phyloP scores from a whole-genome alignment of 352 stramenopile genomes.

The Globisporangium recalcitrans region DNA sequence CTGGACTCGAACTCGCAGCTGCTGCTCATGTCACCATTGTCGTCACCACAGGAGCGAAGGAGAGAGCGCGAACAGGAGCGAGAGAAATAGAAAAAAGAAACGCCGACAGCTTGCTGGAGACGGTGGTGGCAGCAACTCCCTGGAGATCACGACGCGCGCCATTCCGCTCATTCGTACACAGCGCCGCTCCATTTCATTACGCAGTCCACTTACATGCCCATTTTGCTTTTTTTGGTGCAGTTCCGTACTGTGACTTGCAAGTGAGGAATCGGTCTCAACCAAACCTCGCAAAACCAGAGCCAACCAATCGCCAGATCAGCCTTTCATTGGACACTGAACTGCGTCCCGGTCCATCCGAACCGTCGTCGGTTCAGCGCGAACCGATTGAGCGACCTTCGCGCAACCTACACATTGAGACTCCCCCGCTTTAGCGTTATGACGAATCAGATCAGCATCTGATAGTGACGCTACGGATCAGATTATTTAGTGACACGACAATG shows the following conservation, averaged over 20 bases:
- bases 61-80: background rate
- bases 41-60: background rate
- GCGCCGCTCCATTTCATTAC: slow-evolving; percentile 4
- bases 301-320: slow-evolving; percentile 62
- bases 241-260: slow-evolving; percentile 66
- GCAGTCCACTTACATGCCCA: slow-evolving; percentile 76
- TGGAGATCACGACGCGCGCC: background rate
- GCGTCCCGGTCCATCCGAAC: slow-evolving; percentile 25
- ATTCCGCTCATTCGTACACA: slow-evolving; percentile 2
- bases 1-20: background rate
- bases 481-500: background rate
- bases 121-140: background rate
- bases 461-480: background rate
- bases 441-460: background rate
- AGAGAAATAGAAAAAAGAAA: background rate
- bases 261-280: slow-evolving; percentile 14
- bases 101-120: background rate
- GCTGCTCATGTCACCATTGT: background rate
- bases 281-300: slow-evolving; percentile 44
- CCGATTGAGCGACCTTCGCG: slow-evolving; percentile 28
- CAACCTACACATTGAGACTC: slow-evolving; percentile 10
- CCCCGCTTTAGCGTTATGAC: background rate
- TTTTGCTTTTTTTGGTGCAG: slow-evolving; percentile 80
- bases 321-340: slow-evolving; percentile 31
- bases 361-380: slow-evolving; percentile 23